phyloP scores from a whole-genome alignment of 768 basidiomycete genomes.

The Russula foetens region DNA sequence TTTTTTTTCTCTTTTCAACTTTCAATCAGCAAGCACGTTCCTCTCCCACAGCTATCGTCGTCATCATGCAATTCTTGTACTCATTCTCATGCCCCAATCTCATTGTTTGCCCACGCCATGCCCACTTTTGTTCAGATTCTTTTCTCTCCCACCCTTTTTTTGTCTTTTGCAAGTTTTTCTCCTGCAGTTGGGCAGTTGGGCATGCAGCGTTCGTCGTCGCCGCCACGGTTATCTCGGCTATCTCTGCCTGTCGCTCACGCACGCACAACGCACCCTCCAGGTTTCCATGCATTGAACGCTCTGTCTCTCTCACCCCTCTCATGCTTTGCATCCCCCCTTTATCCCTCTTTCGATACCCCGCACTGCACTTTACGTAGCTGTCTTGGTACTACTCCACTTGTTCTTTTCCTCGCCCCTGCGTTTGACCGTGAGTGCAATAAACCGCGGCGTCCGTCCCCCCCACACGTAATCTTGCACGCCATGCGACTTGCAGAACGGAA shows the following conservation, averaged over 20 bases:
- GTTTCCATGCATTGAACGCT: slow-evolving; percentile 14
- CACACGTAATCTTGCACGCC: slow-evolving; percentile 12
- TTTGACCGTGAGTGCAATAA: slow-evolving; percentile 14
- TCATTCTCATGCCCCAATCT: slow-evolving; percentile 21
- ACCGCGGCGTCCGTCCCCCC: slow-evolving; percentile 3
- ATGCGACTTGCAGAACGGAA: background rate
- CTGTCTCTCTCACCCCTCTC: slow-evolving; percentile 7
- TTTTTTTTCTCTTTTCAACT: slow-evolving; percentile 3
- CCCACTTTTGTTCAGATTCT: background rate
- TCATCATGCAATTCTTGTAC: slow-evolving; percentile 23
- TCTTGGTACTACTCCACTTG: slow-evolving; percentile 15
- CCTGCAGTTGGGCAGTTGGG: background rate
- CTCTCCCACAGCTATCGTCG: slow-evolving; percentile 19
- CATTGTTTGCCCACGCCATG: slow-evolving; percentile 22
- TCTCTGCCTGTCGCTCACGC: slow-evolving; percentile 3
- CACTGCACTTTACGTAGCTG: slow-evolving; percentile 20
- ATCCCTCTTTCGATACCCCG: slow-evolving; percentile 7
- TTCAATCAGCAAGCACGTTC: slow-evolving; percentile 15
- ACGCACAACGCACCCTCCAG: background rate
- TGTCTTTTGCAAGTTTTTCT: background rate
- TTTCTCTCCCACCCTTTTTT: background rate
- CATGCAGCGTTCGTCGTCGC: slow-evolving; percentile 1
- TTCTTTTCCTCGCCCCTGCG: slow-evolving; percentile 1
- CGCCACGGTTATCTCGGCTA: background rate
- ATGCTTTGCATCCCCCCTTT: slow-evolving; percentile 11